phyloP scores from a whole-genome alignment of 306 rosid species.

The Abrus pulchellus region DNA sequence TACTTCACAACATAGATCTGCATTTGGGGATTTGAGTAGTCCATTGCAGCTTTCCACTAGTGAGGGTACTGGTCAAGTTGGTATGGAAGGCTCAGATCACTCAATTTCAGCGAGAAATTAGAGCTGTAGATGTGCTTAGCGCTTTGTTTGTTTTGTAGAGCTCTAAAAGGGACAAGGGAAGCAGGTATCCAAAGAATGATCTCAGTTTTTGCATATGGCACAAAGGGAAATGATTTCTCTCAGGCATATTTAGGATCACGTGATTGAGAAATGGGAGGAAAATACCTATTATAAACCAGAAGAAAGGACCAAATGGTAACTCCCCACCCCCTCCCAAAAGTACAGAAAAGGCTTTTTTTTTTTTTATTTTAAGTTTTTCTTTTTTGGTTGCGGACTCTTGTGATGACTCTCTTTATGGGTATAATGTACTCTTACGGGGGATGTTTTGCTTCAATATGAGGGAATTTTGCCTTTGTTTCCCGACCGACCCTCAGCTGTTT shows the following conservation, averaged over 20 bases:
- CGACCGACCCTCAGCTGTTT: slow-evolving; percentile 63
- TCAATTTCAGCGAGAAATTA: slow-evolving; percentile 65
- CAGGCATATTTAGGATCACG: slow-evolving; percentile 50
- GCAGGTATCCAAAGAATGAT: slow-evolving; percentile 48
- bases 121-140: slow-evolving; percentile 54
- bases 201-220: slow-evolving; percentile 48
- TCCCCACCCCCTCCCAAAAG: slow-evolving; percentile 7
- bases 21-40: slow-evolving; percentile 46
- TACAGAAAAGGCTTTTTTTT: slow-evolving; percentile 10
- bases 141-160: slow-evolving; percentile 40
- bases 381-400: slow-evolving; percentile 39
- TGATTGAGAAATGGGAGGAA: slow-evolving; percentile 45
- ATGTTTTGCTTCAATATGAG: slow-evolving; percentile 51
- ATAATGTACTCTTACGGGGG: slow-evolving; percentile 48
- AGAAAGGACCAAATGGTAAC: slow-evolving; percentile 23
- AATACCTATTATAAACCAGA: slow-evolving; percentile 46
- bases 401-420: slow-evolving; percentile 55
- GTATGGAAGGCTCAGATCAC: slow-evolving; percentile 55
- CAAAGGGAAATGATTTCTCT: slow-evolving; percentile 50
- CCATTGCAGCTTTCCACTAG: slow-evolving; percentile 53
- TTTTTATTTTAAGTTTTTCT: slow-evolving; percentile 18
- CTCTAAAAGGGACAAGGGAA: slow-evolving; percentile 37
- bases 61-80: slow-evolving; percentile 52
- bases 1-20: slow-evolving; percentile 42
- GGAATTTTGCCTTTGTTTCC: slow-evolving; percentile 62